Evolutionary conservation across 1,284 basidiomycete species (phyloP), one percentile per base, ranked within the genome.

Genomic region (Hemileia vastatrix): DNA sequence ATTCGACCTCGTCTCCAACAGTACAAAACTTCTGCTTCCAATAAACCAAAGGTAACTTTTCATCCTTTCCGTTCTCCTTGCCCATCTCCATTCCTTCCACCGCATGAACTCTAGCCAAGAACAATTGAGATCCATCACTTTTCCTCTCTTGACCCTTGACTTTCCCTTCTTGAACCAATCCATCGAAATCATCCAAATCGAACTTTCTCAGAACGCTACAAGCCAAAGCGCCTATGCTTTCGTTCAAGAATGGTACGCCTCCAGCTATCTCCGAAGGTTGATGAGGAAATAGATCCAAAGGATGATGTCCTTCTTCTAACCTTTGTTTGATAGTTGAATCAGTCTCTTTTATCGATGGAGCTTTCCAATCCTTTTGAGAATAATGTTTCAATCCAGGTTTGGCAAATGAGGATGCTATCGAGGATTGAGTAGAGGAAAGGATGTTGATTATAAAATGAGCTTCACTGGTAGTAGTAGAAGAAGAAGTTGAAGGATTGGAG

Each of bases 371-470:
- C 36, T 40, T 40, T 40, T 40, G 43, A n/a, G 19, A 32, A 18
- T 27, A 50, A 13, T 56, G 55, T 18, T 21, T 18, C 18, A 61
- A 24, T 5, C 62, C 62, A 24, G 62, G 62, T 43, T 63, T 60
- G 40, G 63, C 58, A 27, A 65, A 64, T 2, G 31, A 47, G 9
- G 23, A 40, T 15, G 63, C 63, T 32, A 49, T 54, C 11, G 31
- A 24, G 15, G 33, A 57, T 47, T 65, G 63, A 18, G 18, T n/a
- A 31, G 21, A 9, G 21, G 59, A 63, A 24, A 65, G 57, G 21
- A 65, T 23, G 31, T 65, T 65, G 50, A 65, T 53, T 6, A 65
- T 49, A 43, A 65, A 65, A 43, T 65, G 63, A 15, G 63, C 48
- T 24, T 43, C 13, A n/a, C 6, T 36, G 36, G 44, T 13, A 24